Evolutionary conservation across 768 basidiomycete species (phyloP).

Genomic region (Lactifluus echinatus): DNA sequence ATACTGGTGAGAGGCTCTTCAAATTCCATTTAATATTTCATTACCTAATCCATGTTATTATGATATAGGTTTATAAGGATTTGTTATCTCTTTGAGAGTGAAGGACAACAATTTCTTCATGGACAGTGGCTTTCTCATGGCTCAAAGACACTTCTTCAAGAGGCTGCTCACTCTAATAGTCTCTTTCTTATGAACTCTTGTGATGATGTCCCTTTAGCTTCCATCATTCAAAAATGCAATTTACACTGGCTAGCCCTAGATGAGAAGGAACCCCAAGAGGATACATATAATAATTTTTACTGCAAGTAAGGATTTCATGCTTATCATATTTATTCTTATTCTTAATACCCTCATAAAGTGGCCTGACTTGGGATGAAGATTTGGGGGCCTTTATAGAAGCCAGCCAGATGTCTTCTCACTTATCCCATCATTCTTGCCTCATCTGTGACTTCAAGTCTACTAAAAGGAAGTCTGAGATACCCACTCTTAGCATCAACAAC

Average conservation of each 20-base stretch:
- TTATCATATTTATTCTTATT: neutral
- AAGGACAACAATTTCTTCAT: slow-evolving; percentile 47
- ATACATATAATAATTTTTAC: slow-evolving; percentile 41
- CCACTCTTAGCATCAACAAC: slow-evolving; percentile 27
- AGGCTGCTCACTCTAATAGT: slow-evolving; percentile 53
- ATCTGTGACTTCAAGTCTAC: slow-evolving; percentile 2
- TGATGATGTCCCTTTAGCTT: slow-evolving; percentile 43
- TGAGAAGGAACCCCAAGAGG: slow-evolving; percentile 42
- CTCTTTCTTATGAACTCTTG: slow-evolving; percentile 51
- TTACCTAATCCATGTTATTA: neutral
- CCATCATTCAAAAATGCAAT: slow-evolving; percentile 52
- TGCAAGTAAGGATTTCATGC: slow-evolving; percentile 36
- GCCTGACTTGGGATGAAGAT: slow-evolving; percentile 44
- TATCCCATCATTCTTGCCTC: slow-evolving; percentile 24
- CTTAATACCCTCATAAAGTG: slow-evolving; percentile 22
- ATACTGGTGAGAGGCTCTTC: slow-evolving; percentile 45
- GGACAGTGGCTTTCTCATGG: slow-evolving; percentile 66
- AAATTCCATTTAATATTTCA: neutral
- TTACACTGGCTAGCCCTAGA: slow-evolving; percentile 34
- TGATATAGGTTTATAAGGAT: slow-evolving; percentile 60
- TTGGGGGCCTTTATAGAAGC: slow-evolving; percentile 37
- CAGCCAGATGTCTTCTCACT: slow-evolving; percentile 30
- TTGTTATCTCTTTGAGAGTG: slow-evolving; percentile 48
- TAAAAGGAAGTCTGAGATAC: slow-evolving; percentile 6
- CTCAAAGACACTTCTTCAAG: slow-evolving; percentile 55